A percentile compares a stretch with the other conserved stretches of the same genome.
Evolutionary conservation across 768 basidiomycete genomes (phyloP).

Genomic region (Trametes gibbosa): DNA sequence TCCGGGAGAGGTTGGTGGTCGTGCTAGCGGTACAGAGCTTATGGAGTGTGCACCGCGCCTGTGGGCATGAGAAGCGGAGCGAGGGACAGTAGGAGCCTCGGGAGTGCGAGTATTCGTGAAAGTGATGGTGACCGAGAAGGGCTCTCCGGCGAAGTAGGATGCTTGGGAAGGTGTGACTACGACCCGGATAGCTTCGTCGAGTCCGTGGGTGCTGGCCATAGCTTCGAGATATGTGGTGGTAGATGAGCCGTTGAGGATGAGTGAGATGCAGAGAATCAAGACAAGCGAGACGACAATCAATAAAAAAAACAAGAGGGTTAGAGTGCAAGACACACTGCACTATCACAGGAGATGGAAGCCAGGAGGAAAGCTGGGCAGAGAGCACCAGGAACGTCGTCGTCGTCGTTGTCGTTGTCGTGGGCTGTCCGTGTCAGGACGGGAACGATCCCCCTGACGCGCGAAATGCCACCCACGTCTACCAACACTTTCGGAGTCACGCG

Average conservation of each 20-base stretch:
- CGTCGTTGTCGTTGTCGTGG: no score
- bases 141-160: conserved; percentile 91
- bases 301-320: no score
- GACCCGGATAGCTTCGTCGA: conserved; percentile 49
- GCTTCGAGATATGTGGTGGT: background rate
- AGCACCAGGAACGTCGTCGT: no score
- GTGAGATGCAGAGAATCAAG: background rate
- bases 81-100: conserved; percentile 34
- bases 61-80: conserved; percentile 42
- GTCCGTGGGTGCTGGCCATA: conserved; percentile 10
- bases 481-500: background rate
- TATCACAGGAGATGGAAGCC: no score
- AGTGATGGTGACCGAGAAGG: conserved; percentile 78
- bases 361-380: no score
- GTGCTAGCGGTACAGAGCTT: conserved; percentile 76
- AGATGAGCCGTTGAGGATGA: background rate
- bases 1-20: conserved; percentile 82
- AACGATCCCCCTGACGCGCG: no score
- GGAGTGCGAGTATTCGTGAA: conserved; percentile 79
- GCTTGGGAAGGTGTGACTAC: conserved; percentile 78
- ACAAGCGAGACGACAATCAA: background rate
- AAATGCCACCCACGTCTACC: background rate
- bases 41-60: conserved; percentile 77
- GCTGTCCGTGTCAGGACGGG: no score
- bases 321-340: no score